Conservation (phyloP, 768 basidiomycete species). For the Epithele typhae region DNA sequence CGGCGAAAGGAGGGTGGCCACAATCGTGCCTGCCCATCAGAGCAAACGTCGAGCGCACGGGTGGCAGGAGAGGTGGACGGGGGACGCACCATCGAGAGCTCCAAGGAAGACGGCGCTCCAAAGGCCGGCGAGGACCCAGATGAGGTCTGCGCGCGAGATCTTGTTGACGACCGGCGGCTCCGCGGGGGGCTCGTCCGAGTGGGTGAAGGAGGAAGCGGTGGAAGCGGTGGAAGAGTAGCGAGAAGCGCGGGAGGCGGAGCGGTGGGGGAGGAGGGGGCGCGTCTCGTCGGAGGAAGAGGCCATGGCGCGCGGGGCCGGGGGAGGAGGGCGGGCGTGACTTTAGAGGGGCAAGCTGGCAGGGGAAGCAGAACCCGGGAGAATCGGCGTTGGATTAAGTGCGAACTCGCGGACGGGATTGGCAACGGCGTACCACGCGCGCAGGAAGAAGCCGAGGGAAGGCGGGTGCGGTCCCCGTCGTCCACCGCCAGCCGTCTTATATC, state of each 20-base stretch:
- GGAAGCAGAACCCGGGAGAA: conserved; percentile 9
- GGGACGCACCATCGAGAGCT: conserved; percentile 70
- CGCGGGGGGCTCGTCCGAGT: conserved; percentile 1
- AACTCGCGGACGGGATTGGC: background rate
- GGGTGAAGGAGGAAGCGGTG: conserved; percentile 4
- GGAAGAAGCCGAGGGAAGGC: conserved; percentile 7
- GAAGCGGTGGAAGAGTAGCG: conserved; percentile 12
- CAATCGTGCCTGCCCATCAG: conserved; percentile 61
- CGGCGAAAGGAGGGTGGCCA: conserved; percentile 79
- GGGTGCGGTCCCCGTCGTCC: background rate
- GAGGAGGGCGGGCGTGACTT: background rate
- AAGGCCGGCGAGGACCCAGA: conserved; percentile 71
- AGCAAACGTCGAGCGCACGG: background rate
- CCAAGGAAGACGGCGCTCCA: conserved; percentile 85
- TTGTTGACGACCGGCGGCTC: conserved; percentile 29
- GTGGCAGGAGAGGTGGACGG: background rate
- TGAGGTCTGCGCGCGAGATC: conserved; percentile 49
- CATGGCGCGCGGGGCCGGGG: conserved; percentile 25
- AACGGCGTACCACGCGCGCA: conserved; percentile 3
- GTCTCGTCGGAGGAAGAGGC: conserved; percentile 45
- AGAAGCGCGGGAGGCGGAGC: conserved; percentile 32
- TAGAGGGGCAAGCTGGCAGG: conserved; percentile 3
- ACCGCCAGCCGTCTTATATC: background rate
- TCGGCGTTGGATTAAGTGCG: conserved; percentile 6
- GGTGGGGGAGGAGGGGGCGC: conserved; percentile 45